Evolutionary conservation across 2,329 filamentous ascomycete species (phyloP).

Genomic region (Ceratocystis cubensis): DNA sequence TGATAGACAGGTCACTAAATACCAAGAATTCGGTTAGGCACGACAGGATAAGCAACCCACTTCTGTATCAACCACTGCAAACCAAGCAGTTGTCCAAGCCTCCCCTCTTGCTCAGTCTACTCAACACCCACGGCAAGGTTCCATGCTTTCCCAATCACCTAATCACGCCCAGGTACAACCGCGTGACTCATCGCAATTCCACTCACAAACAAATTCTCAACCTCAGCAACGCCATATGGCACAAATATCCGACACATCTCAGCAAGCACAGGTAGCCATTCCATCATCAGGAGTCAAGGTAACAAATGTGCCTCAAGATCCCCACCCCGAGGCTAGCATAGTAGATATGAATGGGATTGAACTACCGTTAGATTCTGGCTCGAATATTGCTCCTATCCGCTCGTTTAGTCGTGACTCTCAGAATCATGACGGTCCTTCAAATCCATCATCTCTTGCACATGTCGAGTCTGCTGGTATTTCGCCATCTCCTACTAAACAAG

Average conservation of each 20-base stretch:
- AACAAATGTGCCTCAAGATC: conserved; percentile 62
- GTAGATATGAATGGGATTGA: conserved; percentile 86
- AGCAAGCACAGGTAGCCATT: conserved; percentile 22
- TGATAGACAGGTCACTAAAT: neutral
- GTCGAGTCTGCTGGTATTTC: conserved; percentile 65
- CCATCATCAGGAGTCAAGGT: conserved; percentile 13
- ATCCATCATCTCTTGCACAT: conserved; percentile 78
- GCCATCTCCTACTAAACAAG: conserved; percentile 59
- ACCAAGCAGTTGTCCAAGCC: conserved; percentile 2
- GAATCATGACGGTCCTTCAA: conserved; percentile 77
- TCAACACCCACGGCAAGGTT: conserved; percentile 10
- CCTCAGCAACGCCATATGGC: conserved; percentile 4
- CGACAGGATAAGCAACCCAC: conserved; percentile 8
- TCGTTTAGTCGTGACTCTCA: conserved; percentile 70
- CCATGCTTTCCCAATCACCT: neutral
- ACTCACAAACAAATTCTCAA: conserved; percentile 9
- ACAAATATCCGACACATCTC: neutral
- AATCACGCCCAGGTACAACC: conserved; percentile 7
- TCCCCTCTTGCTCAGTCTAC: neutral
- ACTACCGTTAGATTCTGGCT: conserved; percentile 41
- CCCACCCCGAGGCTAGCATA: conserved; percentile 91
- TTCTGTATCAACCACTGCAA: neutral
- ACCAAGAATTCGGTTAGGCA: neutral
- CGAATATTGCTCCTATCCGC: conserved; percentile 46
- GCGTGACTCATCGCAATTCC: conserved; percentile 6